These are phyloP conservation scores for Talaromyces sp. DNA, from an alignment of 2,329 filamentous ascomycete genomes.

Conservation along the genomic window DNA sequence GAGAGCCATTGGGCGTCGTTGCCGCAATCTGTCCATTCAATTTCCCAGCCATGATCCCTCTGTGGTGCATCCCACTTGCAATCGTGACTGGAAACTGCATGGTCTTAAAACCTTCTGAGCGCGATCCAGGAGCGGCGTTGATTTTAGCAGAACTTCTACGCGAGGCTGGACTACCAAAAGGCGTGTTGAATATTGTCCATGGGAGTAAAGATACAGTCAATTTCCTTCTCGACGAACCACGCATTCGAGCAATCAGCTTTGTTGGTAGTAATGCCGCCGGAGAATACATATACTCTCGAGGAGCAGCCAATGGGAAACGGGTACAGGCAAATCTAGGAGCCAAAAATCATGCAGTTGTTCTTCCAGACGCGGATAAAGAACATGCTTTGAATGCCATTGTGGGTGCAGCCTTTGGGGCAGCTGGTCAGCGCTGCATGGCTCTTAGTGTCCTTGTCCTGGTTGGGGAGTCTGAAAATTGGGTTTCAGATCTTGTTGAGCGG, in stretches of 20 bases:
- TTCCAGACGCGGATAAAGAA: slow-evolving; percentile 62
- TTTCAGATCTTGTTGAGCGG: slow-evolving; percentile 56
- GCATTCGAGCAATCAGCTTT: slow-evolving; percentile 59
- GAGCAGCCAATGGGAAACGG: slow-evolving; percentile 64
- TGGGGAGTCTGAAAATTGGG: slow-evolving; percentile 60
- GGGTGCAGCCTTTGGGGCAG: slow-evolving; percentile 63
- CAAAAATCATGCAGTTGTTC: slow-evolving; percentile 63
- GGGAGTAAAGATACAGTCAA: slow-evolving; percentile 60
- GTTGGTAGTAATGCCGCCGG: slow-evolving; percentile 64
- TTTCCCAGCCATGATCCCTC: slow-evolving; percentile 64
- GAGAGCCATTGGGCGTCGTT: slow-evolving; percentile 58
- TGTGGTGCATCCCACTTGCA: slow-evolving; percentile 59
- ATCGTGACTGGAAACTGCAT: slow-evolving; percentile 59
- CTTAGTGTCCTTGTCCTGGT: slow-evolving; percentile 60
- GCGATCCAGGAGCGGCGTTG: slow-evolving; percentile 60
- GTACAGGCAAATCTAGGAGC: slow-evolving; percentile 64
- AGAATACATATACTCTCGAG: slow-evolving; percentile 62
- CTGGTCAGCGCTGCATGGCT: slow-evolving; percentile 65
- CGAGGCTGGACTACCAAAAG: slow-evolving; percentile 59
- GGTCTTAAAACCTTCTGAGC: slow-evolving; percentile 61
- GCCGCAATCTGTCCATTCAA: slow-evolving; percentile 58
- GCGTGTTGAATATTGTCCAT: slow-evolving; percentile 63
- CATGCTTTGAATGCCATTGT: slow-evolving; percentile 50
- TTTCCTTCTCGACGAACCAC: slow-evolving; percentile 63
- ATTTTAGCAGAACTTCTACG: slow-evolving; percentile 59